Evolutionary conservation across 2,329 filamentous ascomycete species (phyloP).

Genomic region (Fusarium albosuccineum): DNA sequence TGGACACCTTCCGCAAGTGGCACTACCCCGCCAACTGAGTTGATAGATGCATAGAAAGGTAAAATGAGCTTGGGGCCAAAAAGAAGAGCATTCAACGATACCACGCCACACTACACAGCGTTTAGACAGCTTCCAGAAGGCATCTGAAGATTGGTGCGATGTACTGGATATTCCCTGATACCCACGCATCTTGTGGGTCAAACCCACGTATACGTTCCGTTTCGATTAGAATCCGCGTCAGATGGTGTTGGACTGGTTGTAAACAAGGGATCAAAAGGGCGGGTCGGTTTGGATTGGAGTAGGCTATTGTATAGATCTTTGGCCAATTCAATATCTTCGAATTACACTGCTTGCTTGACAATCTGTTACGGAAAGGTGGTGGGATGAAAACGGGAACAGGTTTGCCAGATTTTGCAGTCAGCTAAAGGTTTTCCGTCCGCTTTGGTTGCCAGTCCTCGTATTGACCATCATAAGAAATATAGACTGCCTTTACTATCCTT

Average conservation of each 20-base stretch:
- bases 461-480: background rate
- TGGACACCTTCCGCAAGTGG: conserved; percentile 88
- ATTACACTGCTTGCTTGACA: background rate
- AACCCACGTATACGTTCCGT: conserved; percentile 14
- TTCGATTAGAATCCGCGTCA: conserved; percentile 16
- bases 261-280: conserved; percentile 13
- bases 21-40: conserved; percentile 43
- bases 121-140: conserved; percentile 25
- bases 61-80: conserved; percentile 11
- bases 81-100: conserved; percentile 33
- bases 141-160: conserved; percentile 14
- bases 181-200: conserved; percentile 11
- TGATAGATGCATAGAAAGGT: conserved; percentile 16
- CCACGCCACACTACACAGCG: conserved; percentile 26
- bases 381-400: background rate
- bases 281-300: conserved; percentile 30
- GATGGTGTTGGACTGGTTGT: conserved; percentile 29
- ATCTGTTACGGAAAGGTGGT: background rate
- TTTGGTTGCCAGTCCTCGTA: background rate
- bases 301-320: conserved; percentile 34
- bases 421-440: background rate
- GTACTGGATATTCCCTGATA: conserved; percentile 26
- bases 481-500: background rate
- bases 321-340: conserved; percentile 24
- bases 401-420: background rate